A percentile compares a stretch with the other conserved stretches of the same genome.
These are phyloP conservation scores for Gloeopeniophorella convolvens DNA, from an alignment of 768 basidiomycete genomes.

Conservation along the genomic window DNA sequence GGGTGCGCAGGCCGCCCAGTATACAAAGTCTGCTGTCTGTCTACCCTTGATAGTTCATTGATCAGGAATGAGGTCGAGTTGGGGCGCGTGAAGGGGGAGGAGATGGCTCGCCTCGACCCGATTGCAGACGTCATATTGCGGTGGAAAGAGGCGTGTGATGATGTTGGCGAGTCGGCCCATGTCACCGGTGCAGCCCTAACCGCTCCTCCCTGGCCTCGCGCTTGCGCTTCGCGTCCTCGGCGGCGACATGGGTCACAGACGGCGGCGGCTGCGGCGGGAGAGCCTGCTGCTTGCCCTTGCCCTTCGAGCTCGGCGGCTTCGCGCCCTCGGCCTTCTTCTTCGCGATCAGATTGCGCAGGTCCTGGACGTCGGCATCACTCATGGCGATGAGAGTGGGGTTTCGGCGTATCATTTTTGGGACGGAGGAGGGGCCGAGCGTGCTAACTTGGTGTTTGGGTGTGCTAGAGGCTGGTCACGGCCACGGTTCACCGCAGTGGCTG, in stretches of 20 bases:
- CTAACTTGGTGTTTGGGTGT: slow-evolving; percentile 19
- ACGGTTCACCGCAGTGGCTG: not conserved
- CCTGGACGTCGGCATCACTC: slow-evolving; percentile 73
- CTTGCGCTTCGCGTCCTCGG: slow-evolving; percentile 31
- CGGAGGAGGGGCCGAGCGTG: not conserved
- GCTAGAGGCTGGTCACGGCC: not conserved
- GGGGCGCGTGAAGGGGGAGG: too few relatives aligned
- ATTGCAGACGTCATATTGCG: too few relatives aligned
- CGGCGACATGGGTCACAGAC: slow-evolving; percentile 22
- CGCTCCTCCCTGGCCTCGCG: slow-evolving; percentile 32
- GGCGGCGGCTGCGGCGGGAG: slow-evolving; percentile 1
- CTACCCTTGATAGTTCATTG: too few relatives aligned
- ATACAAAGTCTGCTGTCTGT: too few relatives aligned
- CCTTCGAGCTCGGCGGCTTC: not conserved
- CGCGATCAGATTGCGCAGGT: slow-evolving; percentile 56
- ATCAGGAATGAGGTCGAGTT: too few relatives aligned
- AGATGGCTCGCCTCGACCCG: too few relatives aligned
- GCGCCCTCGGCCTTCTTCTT: slow-evolving; percentile 25
- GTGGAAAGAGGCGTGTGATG: too few relatives aligned
- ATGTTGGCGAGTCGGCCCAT: not conserved
- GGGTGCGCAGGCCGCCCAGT: too few relatives aligned
- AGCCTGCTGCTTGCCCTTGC: slow-evolving; percentile 11
- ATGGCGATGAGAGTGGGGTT: slow-evolving; percentile 71
- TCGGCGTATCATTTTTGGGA: slow-evolving; percentile 61
- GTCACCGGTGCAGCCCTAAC: slow-evolving; percentile 23